phyloP scores from a whole-genome alignment of 23 red algal genomes.

The Gracilaria domingensis region DNA sequence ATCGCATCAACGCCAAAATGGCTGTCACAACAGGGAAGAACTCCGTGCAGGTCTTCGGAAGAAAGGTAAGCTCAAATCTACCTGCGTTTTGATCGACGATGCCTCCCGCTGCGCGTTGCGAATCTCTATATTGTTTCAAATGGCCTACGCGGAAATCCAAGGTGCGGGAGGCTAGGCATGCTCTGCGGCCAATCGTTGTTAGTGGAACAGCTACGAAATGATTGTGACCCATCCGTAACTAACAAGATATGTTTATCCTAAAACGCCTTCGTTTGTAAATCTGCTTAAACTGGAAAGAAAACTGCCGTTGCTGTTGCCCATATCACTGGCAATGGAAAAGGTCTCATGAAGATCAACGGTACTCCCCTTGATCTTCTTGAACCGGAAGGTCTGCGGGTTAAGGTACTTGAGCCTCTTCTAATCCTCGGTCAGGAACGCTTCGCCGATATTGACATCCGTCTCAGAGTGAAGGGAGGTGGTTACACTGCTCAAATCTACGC shows the following conservation, averaged over 20 bases:
- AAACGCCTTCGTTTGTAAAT: background rate
- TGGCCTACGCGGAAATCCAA: background rate
- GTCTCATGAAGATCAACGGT: conserved; percentile 99
- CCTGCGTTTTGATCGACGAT: conserved; percentile 21
- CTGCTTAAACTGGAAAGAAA: conserved; percentile 71
- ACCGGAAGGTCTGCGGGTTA: conserved; percentile 90
- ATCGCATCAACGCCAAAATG: conserved; percentile 12
- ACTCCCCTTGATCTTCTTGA: conserved; percentile 93
- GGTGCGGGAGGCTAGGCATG: background rate
- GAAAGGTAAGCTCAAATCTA: conserved; percentile 76
- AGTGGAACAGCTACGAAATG: background rate
- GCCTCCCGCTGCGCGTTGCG: background rate
- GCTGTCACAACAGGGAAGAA: conserved; percentile 67
- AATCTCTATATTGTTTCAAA: background rate
- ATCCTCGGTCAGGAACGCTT: conserved; percentile 98
- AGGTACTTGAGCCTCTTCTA: conserved; percentile 96
- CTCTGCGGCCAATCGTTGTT: background rate
- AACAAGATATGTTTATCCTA: background rate
- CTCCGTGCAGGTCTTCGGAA: conserved; percentile 93
- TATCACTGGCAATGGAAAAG: conserved; percentile 91
- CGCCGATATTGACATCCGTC: conserved; percentile 95
- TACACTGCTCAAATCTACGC: conserved; percentile 98
- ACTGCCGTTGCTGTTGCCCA: conserved; percentile 99
- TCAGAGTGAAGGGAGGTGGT: conserved; percentile 93
- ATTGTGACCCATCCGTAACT: background rate